Evolutionary conservation across 768 basidiomycete genomes (phyloP).

Genomic region (Russula vinacea): DNA sequence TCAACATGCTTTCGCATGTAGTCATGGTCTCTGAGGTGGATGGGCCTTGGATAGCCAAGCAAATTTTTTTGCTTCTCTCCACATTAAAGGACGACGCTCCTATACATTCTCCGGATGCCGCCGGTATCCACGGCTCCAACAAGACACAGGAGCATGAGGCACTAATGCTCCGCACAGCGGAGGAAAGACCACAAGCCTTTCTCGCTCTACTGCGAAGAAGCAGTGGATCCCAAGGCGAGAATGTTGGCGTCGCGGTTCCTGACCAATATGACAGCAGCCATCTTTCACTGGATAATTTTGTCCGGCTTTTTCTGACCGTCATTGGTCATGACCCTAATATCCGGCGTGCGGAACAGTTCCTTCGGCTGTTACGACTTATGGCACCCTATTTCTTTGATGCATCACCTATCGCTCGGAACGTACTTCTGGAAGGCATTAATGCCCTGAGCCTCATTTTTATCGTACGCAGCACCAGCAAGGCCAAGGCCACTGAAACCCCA

Average conservation of each 20-base stretch:
- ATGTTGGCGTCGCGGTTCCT: slow-evolving; percentile 42
- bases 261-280: slow-evolving; percentile 58
- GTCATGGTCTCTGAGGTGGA: slow-evolving; percentile 50
- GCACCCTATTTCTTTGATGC: slow-evolving; percentile 56
- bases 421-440: slow-evolving; percentile 65
- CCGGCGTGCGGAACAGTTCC: slow-evolving; percentile 65
- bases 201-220: slow-evolving; percentile 50
- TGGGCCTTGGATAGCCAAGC: slow-evolving; percentile 50
- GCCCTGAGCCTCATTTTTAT: slow-evolving; percentile 58
- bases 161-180: slow-evolving; percentile 62
- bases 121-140: slow-evolving; percentile 64
- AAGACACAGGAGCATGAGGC: slow-evolving; percentile 67
- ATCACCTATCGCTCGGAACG: slow-evolving; percentile 49
- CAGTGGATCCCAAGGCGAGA: slow-evolving; percentile 33
- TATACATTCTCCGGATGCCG: slow-evolving; percentile 50
- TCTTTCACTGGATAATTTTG: slow-evolving; percentile 61
- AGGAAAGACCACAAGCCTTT: slow-evolving; percentile 71
- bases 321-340: slow-evolving; percentile 72
- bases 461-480: slow-evolving; percentile 43
- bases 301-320: slow-evolving; percentile 71
- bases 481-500: slow-evolving; percentile 42
- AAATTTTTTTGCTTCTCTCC: slow-evolving; percentile 56
- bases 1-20: slow-evolving; percentile 60
- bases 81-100: slow-evolving; percentile 49
- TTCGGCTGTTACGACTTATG: slow-evolving; percentile 57